These are phyloP conservation scores for Lomentospora prolificans DNA, from an alignment of 2,329 filamentous ascomycete species.

Conservation along the genomic window DNA sequence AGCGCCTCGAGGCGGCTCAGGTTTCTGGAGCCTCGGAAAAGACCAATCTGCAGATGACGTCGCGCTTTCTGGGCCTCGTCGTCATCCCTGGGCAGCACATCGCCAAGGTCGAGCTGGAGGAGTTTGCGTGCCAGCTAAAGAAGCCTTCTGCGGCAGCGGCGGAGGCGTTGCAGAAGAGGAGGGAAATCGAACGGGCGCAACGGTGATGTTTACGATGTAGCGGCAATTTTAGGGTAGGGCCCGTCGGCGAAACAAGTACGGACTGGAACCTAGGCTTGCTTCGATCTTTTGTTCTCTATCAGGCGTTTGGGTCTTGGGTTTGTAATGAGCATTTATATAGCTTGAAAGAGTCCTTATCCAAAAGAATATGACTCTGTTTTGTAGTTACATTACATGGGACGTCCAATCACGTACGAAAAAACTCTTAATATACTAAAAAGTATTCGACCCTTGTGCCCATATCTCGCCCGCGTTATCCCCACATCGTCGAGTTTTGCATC, in stretches of 20 bases:
- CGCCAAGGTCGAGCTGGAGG: constrained; percentile 78
- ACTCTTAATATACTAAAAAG: background rate
- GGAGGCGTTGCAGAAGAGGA: background rate
- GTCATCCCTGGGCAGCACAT: constrained; percentile 84
- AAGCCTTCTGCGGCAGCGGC: constrained; percentile 5
- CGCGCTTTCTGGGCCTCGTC: constrained; percentile 78
- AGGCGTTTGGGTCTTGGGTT: background rate
- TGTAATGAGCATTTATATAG: background rate
- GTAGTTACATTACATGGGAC: background rate
- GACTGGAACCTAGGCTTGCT: no score
- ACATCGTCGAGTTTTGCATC: no score
- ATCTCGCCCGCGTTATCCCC: no score
- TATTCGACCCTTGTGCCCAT: background rate
- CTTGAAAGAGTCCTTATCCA: background rate
- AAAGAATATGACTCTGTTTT: background rate
- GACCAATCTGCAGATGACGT: constrained; percentile 63
- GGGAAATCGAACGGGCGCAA: background rate
- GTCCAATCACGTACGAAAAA: background rate
- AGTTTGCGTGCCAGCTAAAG: constrained; percentile 49
- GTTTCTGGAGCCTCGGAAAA: constrained; percentile 25
- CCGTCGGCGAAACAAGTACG: no score
- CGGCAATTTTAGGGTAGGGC: no score
- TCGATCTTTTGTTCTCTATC: no score
- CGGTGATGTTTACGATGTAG: background rate
- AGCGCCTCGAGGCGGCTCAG: constrained; percentile 27